Percentiles rank a stretch among this genome's conserved stretches.
These are phyloP conservation scores for Fusarium irregulare DNA, from an alignment of 2,329 filamentous ascomycete species.

Conservation along the genomic window DNA sequence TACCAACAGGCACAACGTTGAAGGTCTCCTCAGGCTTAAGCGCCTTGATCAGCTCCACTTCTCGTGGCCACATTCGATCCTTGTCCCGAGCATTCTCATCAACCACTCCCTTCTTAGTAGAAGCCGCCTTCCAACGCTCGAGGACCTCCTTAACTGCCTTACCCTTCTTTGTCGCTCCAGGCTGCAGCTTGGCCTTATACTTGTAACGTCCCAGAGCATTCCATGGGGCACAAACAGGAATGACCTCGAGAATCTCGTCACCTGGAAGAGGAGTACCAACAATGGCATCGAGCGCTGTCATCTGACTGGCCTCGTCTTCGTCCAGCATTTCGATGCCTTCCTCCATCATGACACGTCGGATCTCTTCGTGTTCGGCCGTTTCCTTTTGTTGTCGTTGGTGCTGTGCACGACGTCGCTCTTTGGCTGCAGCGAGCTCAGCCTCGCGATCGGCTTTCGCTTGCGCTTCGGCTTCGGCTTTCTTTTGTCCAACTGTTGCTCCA, in stretches of 20 bases:
- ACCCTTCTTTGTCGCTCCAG: conserved; percentile 89
- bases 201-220: conserved; percentile 76
- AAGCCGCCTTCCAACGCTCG: conserved; percentile 79
- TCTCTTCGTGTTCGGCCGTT: conserved; percentile 81
- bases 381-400: conserved; percentile 81
- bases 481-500: conserved; percentile 76
- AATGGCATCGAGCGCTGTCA: conserved; percentile 73
- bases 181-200: conserved; percentile 95
- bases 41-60: conserved; percentile 84
- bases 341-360: conserved; percentile 69
- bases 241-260: conserved; percentile 80
- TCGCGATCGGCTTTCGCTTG: conserved; percentile 75
- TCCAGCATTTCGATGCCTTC: conserved; percentile 70
- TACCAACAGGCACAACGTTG: conserved; percentile 82
- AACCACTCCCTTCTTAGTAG: conserved; percentile 66
- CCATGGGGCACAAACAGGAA: conserved; percentile 75
- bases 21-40: conserved; percentile 86
- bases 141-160: conserved; percentile 93
- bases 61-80: conserved; percentile 85
- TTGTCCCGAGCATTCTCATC: conserved; percentile 71
- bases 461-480: conserved; percentile 75
- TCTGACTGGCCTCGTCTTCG: conserved; percentile 66
- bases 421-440: conserved; percentile 74
- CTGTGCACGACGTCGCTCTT: conserved; percentile 81
- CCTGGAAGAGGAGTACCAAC: conserved; percentile 82